A percentile compares a stretch with the other conserved stretches of the same genome.
These are phyloP conservation scores for Helminthosporium solani DNA, from an alignment of 2,329 filamentous ascomycete species.

Conservation along the genomic window DNA sequence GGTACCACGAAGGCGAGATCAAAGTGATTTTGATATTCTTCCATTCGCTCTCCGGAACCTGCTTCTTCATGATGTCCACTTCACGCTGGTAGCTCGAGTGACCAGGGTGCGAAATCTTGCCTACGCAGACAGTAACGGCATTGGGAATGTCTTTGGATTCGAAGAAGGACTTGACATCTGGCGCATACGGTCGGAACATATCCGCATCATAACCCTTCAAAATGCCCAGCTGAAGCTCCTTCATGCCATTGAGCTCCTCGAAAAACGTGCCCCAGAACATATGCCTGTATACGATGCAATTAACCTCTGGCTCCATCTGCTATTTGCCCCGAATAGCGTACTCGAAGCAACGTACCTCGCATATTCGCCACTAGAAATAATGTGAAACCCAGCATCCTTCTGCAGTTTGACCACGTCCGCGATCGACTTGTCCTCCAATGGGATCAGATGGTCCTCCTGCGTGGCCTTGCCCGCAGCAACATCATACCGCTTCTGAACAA, in stretches of 20 bases:
- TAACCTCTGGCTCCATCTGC: slow-evolving; percentile 7
- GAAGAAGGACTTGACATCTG: slow-evolving; percentile 63
- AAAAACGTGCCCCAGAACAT: slow-evolving; percentile 61
- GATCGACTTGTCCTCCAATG: slow-evolving; percentile 66
- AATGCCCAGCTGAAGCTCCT: slow-evolving; percentile 48
- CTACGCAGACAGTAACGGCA: slow-evolving; percentile 57
- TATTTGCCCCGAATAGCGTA: background rate
- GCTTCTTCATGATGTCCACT: slow-evolving; percentile 60
- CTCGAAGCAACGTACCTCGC: slow-evolving; percentile 26
- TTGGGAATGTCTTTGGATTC: slow-evolving; percentile 57
- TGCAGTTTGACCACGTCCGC: slow-evolving; percentile 66
- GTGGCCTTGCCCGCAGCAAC: slow-evolving; percentile 53
- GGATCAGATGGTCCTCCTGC: slow-evolving; percentile 49
- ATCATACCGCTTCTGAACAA: slow-evolving; percentile 60
- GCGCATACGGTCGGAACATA: slow-evolving; percentile 60
- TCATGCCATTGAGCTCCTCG: slow-evolving; percentile 56
- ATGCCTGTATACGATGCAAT: slow-evolving; percentile 31
- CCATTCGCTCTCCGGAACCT: slow-evolving; percentile 61
- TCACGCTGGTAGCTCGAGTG: slow-evolving; percentile 58
- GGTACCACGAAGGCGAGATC: slow-evolving; percentile 68
- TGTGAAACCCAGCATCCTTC: slow-evolving; percentile 61
- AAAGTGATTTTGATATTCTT: slow-evolving; percentile 69
- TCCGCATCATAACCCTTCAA: slow-evolving; percentile 51
- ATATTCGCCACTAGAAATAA: slow-evolving; percentile 71
- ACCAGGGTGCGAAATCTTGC: slow-evolving; percentile 59